Evolutionary conservation across 495 filamentous ascomycete genomes (phyloP).

Genomic region (Penicillium macrosclerotiorum): DNA sequence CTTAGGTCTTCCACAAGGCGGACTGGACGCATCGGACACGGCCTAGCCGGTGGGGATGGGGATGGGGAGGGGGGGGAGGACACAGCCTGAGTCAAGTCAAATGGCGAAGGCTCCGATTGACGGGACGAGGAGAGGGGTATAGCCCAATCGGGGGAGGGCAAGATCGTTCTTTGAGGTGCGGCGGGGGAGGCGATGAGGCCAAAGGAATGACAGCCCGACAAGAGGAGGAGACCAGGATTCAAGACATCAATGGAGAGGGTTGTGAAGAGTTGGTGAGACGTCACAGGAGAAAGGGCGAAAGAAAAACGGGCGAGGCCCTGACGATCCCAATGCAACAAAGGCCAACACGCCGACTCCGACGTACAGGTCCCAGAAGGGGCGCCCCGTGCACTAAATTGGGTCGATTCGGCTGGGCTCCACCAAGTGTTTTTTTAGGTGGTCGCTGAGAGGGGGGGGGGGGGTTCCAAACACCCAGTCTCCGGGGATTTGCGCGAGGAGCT

Average conservation of each 20-base stretch:
- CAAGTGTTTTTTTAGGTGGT: too few species aligned
- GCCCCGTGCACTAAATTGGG: conserved; percentile 21
- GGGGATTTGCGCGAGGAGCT: too few species aligned
- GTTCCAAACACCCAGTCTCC: too few species aligned
- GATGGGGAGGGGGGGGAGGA: conserved; percentile 16
- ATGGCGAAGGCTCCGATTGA: too few species aligned
- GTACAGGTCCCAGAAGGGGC: conserved; percentile 3
- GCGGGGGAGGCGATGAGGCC: conserved; percentile 20
- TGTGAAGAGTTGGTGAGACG: not conserved
- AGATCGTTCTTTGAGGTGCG: not conserved
- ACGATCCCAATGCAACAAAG: conserved; percentile 31
- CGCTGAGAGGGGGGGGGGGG: too few species aligned
- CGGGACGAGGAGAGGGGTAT: too few species aligned
- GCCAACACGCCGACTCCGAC: too few species aligned
- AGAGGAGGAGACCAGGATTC: conserved; percentile 6
- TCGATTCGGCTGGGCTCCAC: conserved; percentile 4
- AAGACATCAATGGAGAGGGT: conserved; percentile 7
- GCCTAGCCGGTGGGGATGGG: not conserved
- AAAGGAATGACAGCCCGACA: conserved; percentile 44
- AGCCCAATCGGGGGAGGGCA: too few species aligned
- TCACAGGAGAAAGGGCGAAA: conserved; percentile 16
- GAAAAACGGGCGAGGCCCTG: conserved; percentile 28
- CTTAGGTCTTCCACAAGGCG: conserved; percentile 4
- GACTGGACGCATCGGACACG: conserved; percentile 12
- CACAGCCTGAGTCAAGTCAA: too few species aligned